Evolutionary conservation across 495 filamentous ascomycete genomes (phyloP), one percentile per base, ranked within the genome.

Genomic region (Chaetomidium leptoderma): DNA sequence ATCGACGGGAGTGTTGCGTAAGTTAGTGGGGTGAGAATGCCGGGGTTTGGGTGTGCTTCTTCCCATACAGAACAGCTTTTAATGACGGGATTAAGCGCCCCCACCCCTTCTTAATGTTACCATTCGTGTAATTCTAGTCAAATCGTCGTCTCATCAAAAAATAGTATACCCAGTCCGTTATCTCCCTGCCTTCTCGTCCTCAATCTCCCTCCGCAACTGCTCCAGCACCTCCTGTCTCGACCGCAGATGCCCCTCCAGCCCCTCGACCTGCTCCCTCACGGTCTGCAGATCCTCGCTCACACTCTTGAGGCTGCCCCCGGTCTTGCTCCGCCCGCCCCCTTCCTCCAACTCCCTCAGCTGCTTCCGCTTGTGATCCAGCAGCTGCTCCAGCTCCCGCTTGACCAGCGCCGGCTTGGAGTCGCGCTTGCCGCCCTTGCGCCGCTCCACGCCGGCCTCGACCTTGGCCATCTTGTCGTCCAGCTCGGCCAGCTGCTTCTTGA

Each of bases 331-430:
- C 72, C 71, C 82, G 58, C 83, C 83, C 65, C 89, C 91, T 81
- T 89, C 90, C 81, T 92, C 83, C 72, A 81, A 46, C 76, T 95
- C 73, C 32, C 83, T 64, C 64, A 89, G 69, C 69, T 84, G 81
- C 56, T 80, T 72, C 51, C 87, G 72, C 76, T 91, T 91, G 66
- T 87, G 89, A 58, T 91, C 87, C 58, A 98, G 72, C 68, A 98
- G 74, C 75, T 92, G 86, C 71, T 96, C 90, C 42, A 96, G 76
- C 75, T 98, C 93, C 57, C 92, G 77, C 79, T 97, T 97, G 52
- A 96, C 89, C 16, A 98, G 74, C 55, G 90, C 89, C 4, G 90
- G 87, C 65, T 84, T 86, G 43, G 81, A 82, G 51, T 88, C 85
- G 23, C 86, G 70, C 67, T 80, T 79, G 52, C 80, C 70, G 37